Evolutionary conservation across 169 alveolate species (phyloP).

Genomic region (Plasmodium berghei): DNA sequence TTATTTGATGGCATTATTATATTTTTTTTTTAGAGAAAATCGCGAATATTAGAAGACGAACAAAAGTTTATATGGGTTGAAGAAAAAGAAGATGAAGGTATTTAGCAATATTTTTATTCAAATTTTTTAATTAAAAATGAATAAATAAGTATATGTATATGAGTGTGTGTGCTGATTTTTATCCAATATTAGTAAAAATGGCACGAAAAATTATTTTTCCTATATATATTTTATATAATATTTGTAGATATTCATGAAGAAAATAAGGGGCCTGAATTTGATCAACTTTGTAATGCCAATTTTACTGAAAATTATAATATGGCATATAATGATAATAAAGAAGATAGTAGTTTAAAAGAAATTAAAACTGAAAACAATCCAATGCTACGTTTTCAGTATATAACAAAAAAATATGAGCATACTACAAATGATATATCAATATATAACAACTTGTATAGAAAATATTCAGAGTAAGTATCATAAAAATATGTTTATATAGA

Average conservation of each 20-base stretch:
- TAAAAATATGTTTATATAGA: too few species aligned
- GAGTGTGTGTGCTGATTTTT: too few species aligned
- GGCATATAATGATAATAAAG: background rate
- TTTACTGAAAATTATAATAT: background rate
- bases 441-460: constrained; percentile 27
- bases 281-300: constrained; percentile 6
- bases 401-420: constrained; percentile 6
- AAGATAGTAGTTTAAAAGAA: constrained; percentile 12
- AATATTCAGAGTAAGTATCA: constrained; percentile 36
- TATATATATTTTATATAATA: too few species aligned
- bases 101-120: background rate
- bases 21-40: constrained; percentile 12
- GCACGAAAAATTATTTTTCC: too few species aligned
- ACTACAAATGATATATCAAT: background rate
- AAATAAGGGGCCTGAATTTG: too few species aligned
- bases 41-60: constrained; percentile 32
- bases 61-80: constrained; percentile 73
- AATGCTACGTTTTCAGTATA: constrained; percentile 35
- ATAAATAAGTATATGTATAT: too few species aligned
- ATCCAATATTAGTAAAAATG: too few species aligned
- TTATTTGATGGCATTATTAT: background rate
- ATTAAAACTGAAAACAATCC: constrained; percentile 9
- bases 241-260: background rate
- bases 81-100: constrained; percentile 44
- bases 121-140: too few species aligned